Evolutionary conservation across 208 protist genomes (phyloP), one percentile per base, ranked within the genome.

Genomic region (Crithidia bombi): DNA sequence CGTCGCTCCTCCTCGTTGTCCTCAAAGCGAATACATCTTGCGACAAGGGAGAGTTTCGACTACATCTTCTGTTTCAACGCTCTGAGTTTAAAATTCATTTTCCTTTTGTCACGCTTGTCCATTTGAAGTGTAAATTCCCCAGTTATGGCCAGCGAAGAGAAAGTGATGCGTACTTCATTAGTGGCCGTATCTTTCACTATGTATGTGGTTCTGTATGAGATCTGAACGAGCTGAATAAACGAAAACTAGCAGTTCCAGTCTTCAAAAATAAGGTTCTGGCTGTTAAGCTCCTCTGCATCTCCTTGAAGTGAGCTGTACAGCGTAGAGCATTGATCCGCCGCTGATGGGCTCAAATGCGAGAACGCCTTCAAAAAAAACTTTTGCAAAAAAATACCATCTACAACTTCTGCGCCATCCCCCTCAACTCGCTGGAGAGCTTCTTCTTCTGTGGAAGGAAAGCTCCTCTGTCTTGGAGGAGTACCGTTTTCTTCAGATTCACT

Each of bases 221-320:
- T 30, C 4, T 30, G 23, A 9, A 7, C 6, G 21, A 6, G 25
- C 0, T 19, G 3, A 56, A 19, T 17, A 44, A 41, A 25, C 25
- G 21, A 62, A 10, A 66, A 39, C 30, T 43, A 64, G 57, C 41
- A 38, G 17, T 32, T 35, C 69, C 69, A 74, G 12, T 67, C 47
- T 36, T 67, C 59, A 38, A 51, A 67, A 14, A 55, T n/a, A 35
- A 74, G 62, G 19, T 43, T 74, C 19, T 61, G 52, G 35, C 41
- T 67, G 51, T 67, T 25, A 23, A 67, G 59, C 28, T 32, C 23
- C 7, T 4, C 32, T 43, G 33, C 5, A 26, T 67, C 62, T 25
- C 47, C 47, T 5, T 25, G 32, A 12, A 54, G 19, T 21, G 62
- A 56, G 25, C 62, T 56, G 47, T 67, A 67, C 49, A 57, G 15